Evolutionary conservation across 225 moss, liverwort and hornwort species (phyloP), one percentile per base, ranked within the genome.

Genomic region (Anthoceros angustus): DNA sequence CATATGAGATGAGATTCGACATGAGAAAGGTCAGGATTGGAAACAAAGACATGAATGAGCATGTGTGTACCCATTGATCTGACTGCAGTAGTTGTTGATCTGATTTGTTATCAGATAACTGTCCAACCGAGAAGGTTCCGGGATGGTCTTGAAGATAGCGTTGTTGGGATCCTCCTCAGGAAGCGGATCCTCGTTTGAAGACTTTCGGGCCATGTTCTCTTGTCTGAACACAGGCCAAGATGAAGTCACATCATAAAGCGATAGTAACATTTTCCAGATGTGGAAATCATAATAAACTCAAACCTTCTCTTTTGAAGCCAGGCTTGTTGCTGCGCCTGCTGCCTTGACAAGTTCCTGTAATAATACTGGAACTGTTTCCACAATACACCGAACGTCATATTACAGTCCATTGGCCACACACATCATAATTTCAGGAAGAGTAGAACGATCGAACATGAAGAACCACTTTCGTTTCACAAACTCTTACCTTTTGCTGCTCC

Each of bases 401-500:
- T 42, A 21, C 10, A 12, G 66, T 66, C 24, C 63, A 41, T 25
- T 24, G 24, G 42, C 62, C 10, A 67, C 5, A 69, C 39, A 8
- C 5, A 6, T 39, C 69, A 62, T 39, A 55, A 39, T 12, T 11
- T 18, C 12, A 9, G 21, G 10, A n/a, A n/a, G n/a, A n/a, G n/a
- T n/a, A n/a, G n/a, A 16, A 68, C 23, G 55, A 60, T 60, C 7
- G 14, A 26, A 64, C 0, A 21, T 66, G 21, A 16, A 15, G 21
- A 16, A 15, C 21, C 5, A 16, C 50, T 2, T 16, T 16, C 50
- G 11, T 12, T 3, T 12, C 38, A 15, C 64, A n/a, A n/a, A n/a
- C n/a, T n/a, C n/a, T 62, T 73, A 92, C 95, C 86, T 91, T 95
- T 63, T 95, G 91, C 62, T 95, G 91, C 66, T 95, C 95, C 95